These are phyloP conservation scores for Capsicum baccatum DNA, from an alignment of 257 asterid species.

Conservation along the genomic window DNA sequence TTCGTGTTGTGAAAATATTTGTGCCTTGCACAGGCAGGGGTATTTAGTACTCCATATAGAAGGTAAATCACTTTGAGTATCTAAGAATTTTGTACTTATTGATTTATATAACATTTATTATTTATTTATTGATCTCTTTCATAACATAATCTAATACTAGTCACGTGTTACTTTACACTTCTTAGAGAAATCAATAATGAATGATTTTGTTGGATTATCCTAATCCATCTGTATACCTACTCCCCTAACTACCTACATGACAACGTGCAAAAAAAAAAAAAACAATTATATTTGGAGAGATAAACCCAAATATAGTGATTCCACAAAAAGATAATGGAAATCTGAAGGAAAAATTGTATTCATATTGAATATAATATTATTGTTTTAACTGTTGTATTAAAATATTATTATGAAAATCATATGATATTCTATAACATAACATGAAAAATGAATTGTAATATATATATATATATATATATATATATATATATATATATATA, in stretches of 20 bases:
- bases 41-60: neutral
- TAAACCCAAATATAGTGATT: neutral
- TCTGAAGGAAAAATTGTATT: neutral
- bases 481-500: too few species aligned
- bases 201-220: neutral
- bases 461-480: too few species aligned
- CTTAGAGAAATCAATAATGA: neutral
- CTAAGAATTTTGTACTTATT: neutral
- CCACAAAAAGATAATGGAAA: neutral
- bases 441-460: too few species aligned
- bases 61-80: neutral
- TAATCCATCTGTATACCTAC: constrained; percentile 6
- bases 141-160: neutral
- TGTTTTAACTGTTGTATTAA: too few species aligned
- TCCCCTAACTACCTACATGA: constrained; percentile 15
- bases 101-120: neutral
- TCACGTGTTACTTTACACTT: neutral
- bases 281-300: neutral
- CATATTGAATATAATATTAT: neutral
- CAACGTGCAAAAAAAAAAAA: neutral
- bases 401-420: too few species aligned
- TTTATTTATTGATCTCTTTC: neutral
- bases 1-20: too few species aligned
- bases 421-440: too few species aligned
- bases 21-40: too few species aligned